These are phyloP conservation scores for Cytospora chrysosperma DNA, from an alignment of 2,329 filamentous ascomycete species.

Conservation along the genomic window DNA sequence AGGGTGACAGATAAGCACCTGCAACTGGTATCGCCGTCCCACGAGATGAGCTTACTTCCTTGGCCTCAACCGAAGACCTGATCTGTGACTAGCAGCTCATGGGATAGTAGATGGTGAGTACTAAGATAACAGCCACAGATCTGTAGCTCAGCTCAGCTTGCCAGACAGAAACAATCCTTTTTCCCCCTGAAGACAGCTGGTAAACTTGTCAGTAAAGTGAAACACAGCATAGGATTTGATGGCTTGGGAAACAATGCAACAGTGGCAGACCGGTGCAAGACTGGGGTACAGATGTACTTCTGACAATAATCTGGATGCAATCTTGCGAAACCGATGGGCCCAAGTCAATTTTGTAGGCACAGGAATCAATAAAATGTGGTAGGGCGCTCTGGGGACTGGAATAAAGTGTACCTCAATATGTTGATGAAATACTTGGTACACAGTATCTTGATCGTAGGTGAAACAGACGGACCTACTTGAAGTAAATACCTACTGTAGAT, in stretches of 20 bases:
- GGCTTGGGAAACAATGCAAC: neutral
- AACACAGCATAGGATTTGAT: constrained; percentile 1
- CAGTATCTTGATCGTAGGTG: neutral
- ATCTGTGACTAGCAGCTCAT: constrained; percentile 2
- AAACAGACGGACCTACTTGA: neutral
- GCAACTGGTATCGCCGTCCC: constrained; percentile 24
- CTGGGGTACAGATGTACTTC: neutral
- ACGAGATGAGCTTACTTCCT: constrained; percentile 2
- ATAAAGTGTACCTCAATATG: neutral
- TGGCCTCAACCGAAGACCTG: constrained; percentile 18
- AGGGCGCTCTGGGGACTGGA: neutral
- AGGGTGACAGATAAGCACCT: constrained; percentile 24
- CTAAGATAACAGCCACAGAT: neutral
- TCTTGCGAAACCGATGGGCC: neutral
- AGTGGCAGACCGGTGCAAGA: constrained; percentile 1
- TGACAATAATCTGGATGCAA: neutral
- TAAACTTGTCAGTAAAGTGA: constrained; percentile 5
- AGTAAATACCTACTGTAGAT: neutral
- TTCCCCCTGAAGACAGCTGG: neutral
- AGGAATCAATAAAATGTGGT: no score
- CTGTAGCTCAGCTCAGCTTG: constrained; percentile 3
- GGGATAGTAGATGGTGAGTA: constrained; percentile 6
- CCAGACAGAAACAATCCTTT: constrained; percentile 1
- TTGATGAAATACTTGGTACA: neutral
- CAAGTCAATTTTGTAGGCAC: neutral